Base-by-base conservation (phyloP, 208 protist genomes). In the Wallacemonas sp. region DNA sequence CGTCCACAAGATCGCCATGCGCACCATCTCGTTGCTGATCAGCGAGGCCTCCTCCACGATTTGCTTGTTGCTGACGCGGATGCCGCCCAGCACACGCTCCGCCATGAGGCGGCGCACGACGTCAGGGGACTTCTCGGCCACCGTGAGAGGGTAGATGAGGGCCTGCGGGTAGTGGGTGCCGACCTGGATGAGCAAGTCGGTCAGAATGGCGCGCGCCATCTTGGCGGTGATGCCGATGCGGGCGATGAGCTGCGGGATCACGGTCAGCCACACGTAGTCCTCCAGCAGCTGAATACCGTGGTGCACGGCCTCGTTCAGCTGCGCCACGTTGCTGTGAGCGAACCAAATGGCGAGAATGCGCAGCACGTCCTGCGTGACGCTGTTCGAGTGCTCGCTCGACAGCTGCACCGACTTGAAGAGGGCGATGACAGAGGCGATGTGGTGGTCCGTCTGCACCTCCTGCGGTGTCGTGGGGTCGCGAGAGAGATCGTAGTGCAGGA, bases 161-260 rank as follows among this genome's bases (percentile, higher is more conserved):
- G 98, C 97, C 68, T 99, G 98, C n/a, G 98, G 98, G 82, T 99
- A 99, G 54, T 83, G 79, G 23, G 94, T 92, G 31, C 98, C 98
- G 52, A 99, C 91, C 32, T 80, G 78, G 36, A 89, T 78, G 4
- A 99, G 85, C 26, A 99, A 67, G 20, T 98, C 76, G 12, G 98
- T 87, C 26, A 99, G 79, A 36, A 99, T 90, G 48, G 83, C 77
- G 4, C 97, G 76, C 23, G 99, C 96, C 5, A 80, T 54, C 11
- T 74, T 68, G 3, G 87, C 74, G 11, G 84, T 91, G 49, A 98
- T 97, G 63, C 99, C 96, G 65, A 99, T 98, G 32, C 98, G 89
- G 10, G 98, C 98, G 65, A 99, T 99, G 16, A 99, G 88, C 84
- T 99, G 98, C 8, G 98, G 99, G 26, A 99, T 98, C n/a, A 99